These are phyloP conservation scores for Nemania serpens DNA, from an alignment of 2,329 filamentous ascomycete species.

Conservation along the genomic window DNA sequence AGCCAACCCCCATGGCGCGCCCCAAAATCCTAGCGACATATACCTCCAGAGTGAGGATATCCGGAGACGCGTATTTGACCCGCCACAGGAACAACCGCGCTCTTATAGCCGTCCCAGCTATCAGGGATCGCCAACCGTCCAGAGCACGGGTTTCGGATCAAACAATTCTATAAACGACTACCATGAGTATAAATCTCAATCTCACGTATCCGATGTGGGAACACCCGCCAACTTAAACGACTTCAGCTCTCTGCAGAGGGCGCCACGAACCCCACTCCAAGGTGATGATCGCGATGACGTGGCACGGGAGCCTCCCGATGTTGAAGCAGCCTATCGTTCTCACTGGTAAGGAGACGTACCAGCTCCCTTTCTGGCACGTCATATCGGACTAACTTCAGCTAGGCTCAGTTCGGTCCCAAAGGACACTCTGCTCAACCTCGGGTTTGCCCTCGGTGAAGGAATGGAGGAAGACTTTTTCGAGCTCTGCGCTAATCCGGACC, in stretches of 20 bases:
- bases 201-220: constrained; percentile 20
- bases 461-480: constrained; percentile 43
- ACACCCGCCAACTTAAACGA: constrained; percentile 27
- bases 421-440: constrained; percentile 42
- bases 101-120: constrained; percentile 27
- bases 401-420: constrained; percentile 42
- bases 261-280: constrained; percentile 26
- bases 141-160: constrained; percentile 29
- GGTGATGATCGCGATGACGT: constrained; percentile 15
- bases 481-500: constrained; percentile 43
- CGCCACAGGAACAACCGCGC: constrained; percentile 26
- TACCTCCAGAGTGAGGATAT: constrained; percentile 42
- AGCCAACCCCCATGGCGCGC: constrained; percentile 41
- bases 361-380: not conserved
- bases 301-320: constrained; percentile 19
- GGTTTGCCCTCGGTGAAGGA: constrained; percentile 40
- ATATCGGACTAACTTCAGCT: constrained; percentile 17
- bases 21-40: constrained; percentile 42
- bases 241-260: constrained; percentile 15
- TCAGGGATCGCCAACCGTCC: constrained; percentile 24
- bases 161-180: constrained; percentile 33
- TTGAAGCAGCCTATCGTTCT: constrained; percentile 35
- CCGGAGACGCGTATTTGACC: constrained; percentile 34
- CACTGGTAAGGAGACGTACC: constrained; percentile 35
- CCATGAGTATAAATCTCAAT: constrained; percentile 23